Percentiles rank a stretch among this genome's conserved stretches.
These are phyloP conservation scores for Torulaspora pretoriensis DNA, from an alignment of 1,139 yeast genomes.

Conservation along the genomic window DNA sequence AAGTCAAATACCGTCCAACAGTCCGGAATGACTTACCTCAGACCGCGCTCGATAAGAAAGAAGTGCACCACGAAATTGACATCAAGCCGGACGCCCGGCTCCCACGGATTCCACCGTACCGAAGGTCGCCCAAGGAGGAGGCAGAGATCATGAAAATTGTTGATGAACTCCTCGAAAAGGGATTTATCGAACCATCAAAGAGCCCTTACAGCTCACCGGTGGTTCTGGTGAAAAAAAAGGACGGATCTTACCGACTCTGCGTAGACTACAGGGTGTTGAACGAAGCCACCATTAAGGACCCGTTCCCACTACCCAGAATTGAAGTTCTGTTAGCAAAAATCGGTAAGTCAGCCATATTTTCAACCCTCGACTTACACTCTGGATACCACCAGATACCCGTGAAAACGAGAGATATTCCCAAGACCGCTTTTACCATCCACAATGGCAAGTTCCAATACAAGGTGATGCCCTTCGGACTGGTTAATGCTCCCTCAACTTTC, in stretches of 20 bases:
- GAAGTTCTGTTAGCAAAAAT: background rate
- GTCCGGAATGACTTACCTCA: no score
- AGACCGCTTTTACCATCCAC: background rate
- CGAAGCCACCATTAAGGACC: background rate
- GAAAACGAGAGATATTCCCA: background rate
- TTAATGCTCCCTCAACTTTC: slow-evolving; percentile 15
- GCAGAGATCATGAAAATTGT: background rate
- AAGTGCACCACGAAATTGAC: no score
- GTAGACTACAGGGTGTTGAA: background rate
- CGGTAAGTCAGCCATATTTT: background rate
- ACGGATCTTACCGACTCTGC: slow-evolving; percentile 16
- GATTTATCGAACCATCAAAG: slow-evolving; percentile 10
- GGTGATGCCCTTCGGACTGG: slow-evolving; percentile 16
- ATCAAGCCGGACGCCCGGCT: no score
- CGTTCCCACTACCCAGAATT: background rate
- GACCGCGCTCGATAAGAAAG: no score
- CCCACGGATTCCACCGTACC: no score
- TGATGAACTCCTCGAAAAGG: background rate
- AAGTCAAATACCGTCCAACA: no score
- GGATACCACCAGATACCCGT: slow-evolving; percentile 1
- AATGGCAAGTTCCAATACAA: slow-evolving; percentile 12
- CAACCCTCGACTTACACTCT: background rate
- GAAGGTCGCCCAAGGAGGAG: no score
- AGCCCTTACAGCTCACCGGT: slow-evolving; percentile 23
- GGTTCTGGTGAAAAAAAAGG: slow-evolving; percentile 25